Base-by-base conservation (phyloP, 2,329 filamentous ascomycete species). In the Colletotrichum sp. region DNA sequence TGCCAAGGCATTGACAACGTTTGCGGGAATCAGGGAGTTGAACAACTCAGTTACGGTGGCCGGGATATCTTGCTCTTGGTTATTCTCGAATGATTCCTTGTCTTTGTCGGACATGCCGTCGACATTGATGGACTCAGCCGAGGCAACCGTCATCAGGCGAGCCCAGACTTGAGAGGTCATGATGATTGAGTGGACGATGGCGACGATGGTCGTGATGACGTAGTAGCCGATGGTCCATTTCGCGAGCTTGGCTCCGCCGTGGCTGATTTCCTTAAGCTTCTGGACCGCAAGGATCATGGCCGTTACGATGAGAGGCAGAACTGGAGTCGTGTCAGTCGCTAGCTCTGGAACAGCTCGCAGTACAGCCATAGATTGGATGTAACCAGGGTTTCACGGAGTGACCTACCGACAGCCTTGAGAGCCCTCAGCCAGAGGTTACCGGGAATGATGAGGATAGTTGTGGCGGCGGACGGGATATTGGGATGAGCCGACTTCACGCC, bases 221-320 rank as follows among this genome's bases (percentile, higher is more conserved):
- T 90, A 90, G 81, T 88, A 90, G 19, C 84, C 83, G 25, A 90
- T 83, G 1, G 88, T 89, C 86, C 85, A 89, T 30, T 80, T 81
- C n/a, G 88, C 89, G 0, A 90, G 84, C 67, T 82, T 81, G 13
- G 83, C 84, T 8, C 86, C 88, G 15, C 86, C 85, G 12, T 84
- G 79, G 13, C 86, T 82, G 85, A 90, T 88, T 8, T 82, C 84
- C 22, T 87, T 85, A 9, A 90, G 83, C n/a, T 85, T 84, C 63
- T 88, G 87, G 8, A 90, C 83, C 7, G 89, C 87, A 22, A 90
- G 83, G 63, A 90, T 86, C 84, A 90, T 90, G 29, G 89, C 88
- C 9, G 85, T 86, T 30, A 90, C 82, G 57, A 90, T 90, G 70
- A 90, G 81, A 3, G 89, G 89, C 3, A 90, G 82, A 1, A 90